Evolutionary conservation across 352 stramenopile species (phyloP), one percentile per base, ranked within the genome.

Genomic region (Saprolegnia diclina): DNA sequence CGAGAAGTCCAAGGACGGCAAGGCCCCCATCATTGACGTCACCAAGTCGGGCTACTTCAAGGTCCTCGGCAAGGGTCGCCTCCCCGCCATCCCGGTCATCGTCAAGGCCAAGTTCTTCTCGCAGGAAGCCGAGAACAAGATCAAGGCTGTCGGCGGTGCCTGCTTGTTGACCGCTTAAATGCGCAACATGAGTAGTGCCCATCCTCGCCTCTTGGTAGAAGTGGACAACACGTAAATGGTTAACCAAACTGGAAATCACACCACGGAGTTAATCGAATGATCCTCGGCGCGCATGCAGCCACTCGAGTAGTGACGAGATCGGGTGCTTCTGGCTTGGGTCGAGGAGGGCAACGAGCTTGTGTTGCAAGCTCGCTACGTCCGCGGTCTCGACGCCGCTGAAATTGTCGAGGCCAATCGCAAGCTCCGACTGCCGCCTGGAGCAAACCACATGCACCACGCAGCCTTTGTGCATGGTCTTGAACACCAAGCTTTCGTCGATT

Each of bases 71-170:
- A 99, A 99, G 88, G 98, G 98, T 75, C 90, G 96, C 76, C 96
- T 99, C 52, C 94, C 94, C 18, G 77, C 90, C 65, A 86, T 99
- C 64, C 98, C 98, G 59, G 79, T 99, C 50, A 98, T 99, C 83
- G 97, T 99, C 67, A 99, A 99, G 92, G 97, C 98, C 67, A 99
- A 99, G 82, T 99, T 97, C 87, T 99, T 99, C 85, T 98, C 90
- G 71, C 94, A 97, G 74, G 87, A 96, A 66, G 98, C 98, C n/a
- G 97, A 99, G 85, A 98, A 99, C 87, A 99, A 99, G 89, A 99
- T 99, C 79, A 99, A 98, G 84, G 96, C 82, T 64, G 97, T 95
- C 61, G 98, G 98, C 78, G 98, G 98, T 73, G 97, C 97, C 56
- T 99, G 96, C 83, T 82, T 99, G 70, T 83, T 99, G 67, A 97